Percentiles rank a stretch among this genome's conserved stretches.
phyloP scores from a whole-genome alignment of 1,139 yeast genomes.

The Lipomyces yarrowii region DNA sequence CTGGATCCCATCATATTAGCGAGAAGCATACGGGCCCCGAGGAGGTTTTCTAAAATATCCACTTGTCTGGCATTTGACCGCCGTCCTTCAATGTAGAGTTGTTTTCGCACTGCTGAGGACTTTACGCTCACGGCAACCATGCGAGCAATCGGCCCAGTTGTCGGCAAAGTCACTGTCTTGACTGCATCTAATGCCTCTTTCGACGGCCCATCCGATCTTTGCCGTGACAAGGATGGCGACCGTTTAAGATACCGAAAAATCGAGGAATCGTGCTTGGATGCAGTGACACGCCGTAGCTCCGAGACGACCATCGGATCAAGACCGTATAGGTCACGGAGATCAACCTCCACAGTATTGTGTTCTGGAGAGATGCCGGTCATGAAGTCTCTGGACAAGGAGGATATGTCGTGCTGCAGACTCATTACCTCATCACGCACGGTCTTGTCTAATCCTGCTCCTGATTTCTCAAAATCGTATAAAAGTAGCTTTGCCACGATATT shows the following conservation, averaged over 20 bases:
- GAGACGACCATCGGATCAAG: slow-evolving; percentile 43
- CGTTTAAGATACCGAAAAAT: slow-evolving; percentile 5
- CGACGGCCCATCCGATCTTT: slow-evolving; percentile 11
- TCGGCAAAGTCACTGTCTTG: slow-evolving; percentile 55
- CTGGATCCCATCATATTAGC: slow-evolving; percentile 74
- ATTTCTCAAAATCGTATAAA: slow-evolving; percentile 81
- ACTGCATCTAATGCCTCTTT: slow-evolving; percentile 13
- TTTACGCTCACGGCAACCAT: slow-evolving; percentile 63
- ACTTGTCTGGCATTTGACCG: slow-evolving; percentile 59
- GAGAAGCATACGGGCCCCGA: slow-evolving; percentile 67
- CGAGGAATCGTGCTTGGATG: slow-evolving; percentile 2
- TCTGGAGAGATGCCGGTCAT: slow-evolving; percentile 54
- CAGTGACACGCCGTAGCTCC: slow-evolving; percentile 32
- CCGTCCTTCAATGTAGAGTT: slow-evolving; percentile 76
- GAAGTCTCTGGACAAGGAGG: slow-evolving; percentile 81
- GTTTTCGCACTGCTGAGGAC: slow-evolving; percentile 59
- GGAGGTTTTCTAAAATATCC: slow-evolving; percentile 56
- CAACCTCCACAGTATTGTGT: slow-evolving; percentile 40
- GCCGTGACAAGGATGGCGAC: not conserved
- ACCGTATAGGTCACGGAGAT: slow-evolving; percentile 44
- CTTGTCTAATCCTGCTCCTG: slow-evolving; percentile 81
- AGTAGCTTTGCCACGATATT: slow-evolving; percentile 77
- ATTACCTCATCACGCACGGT: slow-evolving; percentile 71
- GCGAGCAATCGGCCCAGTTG: slow-evolving; percentile 69
- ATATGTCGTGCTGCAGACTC: slow-evolving; percentile 75